phyloP scores from a whole-genome alignment of 2,329 filamentous ascomycete species.

The Berkeleyomyces basicola region DNA sequence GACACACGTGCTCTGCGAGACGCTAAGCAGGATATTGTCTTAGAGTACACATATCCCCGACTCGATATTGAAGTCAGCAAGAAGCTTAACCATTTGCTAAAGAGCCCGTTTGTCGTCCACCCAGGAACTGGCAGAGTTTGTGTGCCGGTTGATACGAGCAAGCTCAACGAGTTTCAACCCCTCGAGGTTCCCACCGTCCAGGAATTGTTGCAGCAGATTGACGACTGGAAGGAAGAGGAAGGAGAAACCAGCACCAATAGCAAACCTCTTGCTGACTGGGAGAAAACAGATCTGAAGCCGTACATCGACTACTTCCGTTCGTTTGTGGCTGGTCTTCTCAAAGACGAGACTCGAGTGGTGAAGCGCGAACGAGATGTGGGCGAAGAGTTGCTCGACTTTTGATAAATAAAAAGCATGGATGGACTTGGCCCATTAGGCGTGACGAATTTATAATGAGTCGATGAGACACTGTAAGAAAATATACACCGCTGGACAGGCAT shows the following conservation, averaged over 20 bases:
- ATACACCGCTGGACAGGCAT: too few species aligned
- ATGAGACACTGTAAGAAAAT: too few species aligned
- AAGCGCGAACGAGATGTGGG: slow-evolving; percentile 40
- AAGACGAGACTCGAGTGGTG: slow-evolving; percentile 46
- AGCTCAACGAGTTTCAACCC: slow-evolving; percentile 72
- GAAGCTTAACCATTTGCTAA: slow-evolving; percentile 94
- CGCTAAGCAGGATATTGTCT: slow-evolving; percentile 86
- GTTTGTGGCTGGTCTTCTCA: slow-evolving; percentile 65
- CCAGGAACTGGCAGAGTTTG: slow-evolving; percentile 88
- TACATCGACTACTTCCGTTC: slow-evolving; percentile 79
- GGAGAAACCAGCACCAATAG: slow-evolving; percentile 15
- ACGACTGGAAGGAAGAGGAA: slow-evolving; percentile 47
- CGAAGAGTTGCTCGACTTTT: slow-evolving; percentile 35
- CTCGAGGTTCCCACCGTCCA: slow-evolving; percentile 79
- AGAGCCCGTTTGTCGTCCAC: slow-evolving; percentile 91
- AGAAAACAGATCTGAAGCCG: slow-evolving; percentile 88
- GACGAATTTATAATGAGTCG: too few species aligned
- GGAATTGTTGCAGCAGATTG: slow-evolving; percentile 67
- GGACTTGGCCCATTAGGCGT: too few species aligned
- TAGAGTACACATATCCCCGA: slow-evolving; percentile 95
- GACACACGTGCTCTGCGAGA: slow-evolving; percentile 60
- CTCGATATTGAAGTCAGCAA: slow-evolving; percentile 96
- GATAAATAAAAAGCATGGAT: neutral
- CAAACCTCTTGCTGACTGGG: slow-evolving; percentile 58
- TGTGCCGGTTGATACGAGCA: slow-evolving; percentile 71